Base-by-base conservation (phyloP, 441 rosid species). In the Mallotus repandus region DNA sequence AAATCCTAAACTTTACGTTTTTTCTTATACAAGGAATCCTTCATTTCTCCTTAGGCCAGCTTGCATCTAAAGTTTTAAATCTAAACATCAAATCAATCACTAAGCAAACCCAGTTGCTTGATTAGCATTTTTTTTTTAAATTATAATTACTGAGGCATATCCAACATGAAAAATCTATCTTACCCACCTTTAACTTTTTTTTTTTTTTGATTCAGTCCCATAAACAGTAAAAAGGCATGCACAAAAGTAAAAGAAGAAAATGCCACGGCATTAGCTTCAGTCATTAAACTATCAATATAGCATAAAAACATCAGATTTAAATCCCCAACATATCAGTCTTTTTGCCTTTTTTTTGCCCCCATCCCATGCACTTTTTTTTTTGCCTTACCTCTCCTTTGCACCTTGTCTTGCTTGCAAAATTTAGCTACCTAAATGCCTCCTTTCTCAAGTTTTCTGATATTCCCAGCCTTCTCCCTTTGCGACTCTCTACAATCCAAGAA, bases 361-460 rank as follows among this genome's bases (percentile, higher is more conserved):
- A 61, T 77, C 76, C 38, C 74, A 63, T 71, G 82, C 83, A 86
- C 62, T 25, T 25, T 74, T 61, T 78, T 75, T 81, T 84, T 81
- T 84, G 66, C 80, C 32, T 29, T 29, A 29, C 18, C 21, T 25
- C 49, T 19, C 53, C 66, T 71, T 58, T 69, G 87, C 77, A 85
- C 90, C 88, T 86, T 86, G 89, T 74, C 90, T 91, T 90, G 98
- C 98, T 92, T 90, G 94, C 83, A 64, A 77, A 84, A 84, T 84
- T 88, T 87, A 86, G 83, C 92, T 79, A 87, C 79, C 84, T 75
- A 78, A 56, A 80, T 92, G 79, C 90, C 97, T 85, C 96, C 87
- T 92, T 84, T 83, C 93, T 89, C 92, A 96, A 91, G 97, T 91
- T 91, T 96, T 88, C 96, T 91, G 86, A 84, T 90, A 93, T 89